These are phyloP conservation scores for Aspergillus cristatus DNA, from an alignment of 495 filamentous ascomycete genomes.

Conservation along the genomic window DNA sequence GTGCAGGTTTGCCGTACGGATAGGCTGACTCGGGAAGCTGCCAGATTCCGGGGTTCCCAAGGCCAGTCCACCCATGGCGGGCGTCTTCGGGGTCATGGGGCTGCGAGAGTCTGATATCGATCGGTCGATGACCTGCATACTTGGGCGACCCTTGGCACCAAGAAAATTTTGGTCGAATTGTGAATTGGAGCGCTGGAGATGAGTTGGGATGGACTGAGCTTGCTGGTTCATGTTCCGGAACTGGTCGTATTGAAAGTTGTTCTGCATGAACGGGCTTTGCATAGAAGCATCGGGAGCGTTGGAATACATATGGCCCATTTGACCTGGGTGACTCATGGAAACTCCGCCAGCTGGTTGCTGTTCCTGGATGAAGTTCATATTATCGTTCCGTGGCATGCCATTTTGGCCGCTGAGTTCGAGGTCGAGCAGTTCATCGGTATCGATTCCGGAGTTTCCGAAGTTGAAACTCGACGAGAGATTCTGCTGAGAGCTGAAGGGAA, in stretches of 20 bases:
- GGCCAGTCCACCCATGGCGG: slow-evolving; percentile 47
- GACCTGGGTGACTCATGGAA: slow-evolving; percentile 40
- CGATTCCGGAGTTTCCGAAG: slow-evolving; percentile 45
- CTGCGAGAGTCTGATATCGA: slow-evolving; percentile 61
- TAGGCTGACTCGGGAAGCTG: slow-evolving; percentile 66
- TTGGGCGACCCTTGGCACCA: slow-evolving; percentile 45
- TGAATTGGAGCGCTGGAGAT: slow-evolving; percentile 38
- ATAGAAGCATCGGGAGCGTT: slow-evolving; percentile 83
- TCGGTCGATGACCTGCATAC: slow-evolving; percentile 56
- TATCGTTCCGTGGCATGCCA: slow-evolving; percentile 26
- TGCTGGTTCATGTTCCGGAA: slow-evolving; percentile 52
- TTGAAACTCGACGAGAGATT: slow-evolving; percentile 44
- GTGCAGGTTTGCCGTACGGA: slow-evolving; percentile 48
- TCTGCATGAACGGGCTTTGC: slow-evolving; percentile 72
- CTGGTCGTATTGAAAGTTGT: slow-evolving; percentile 55
- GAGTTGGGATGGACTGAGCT: slow-evolving; percentile 42
- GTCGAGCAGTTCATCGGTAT: slow-evolving; percentile 45
- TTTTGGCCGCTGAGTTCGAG: slow-evolving; percentile 42
- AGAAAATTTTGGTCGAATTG: slow-evolving; percentile 48
- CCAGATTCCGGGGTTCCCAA: slow-evolving; percentile 56
- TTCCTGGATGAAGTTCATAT: slow-evolving; percentile 38
- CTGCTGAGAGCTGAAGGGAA: slow-evolving; percentile 39
- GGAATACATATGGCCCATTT: slow-evolving; percentile 67
- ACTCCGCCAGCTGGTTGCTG: slow-evolving; percentile 34
- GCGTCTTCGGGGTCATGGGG: slow-evolving; percentile 73